A percentile compares a stretch with the other conserved stretches of the same genome.
These are phyloP conservation scores for Kluyveromyces sp. DNA, from an alignment of 1,139 yeast species.

Conservation along the genomic window DNA sequence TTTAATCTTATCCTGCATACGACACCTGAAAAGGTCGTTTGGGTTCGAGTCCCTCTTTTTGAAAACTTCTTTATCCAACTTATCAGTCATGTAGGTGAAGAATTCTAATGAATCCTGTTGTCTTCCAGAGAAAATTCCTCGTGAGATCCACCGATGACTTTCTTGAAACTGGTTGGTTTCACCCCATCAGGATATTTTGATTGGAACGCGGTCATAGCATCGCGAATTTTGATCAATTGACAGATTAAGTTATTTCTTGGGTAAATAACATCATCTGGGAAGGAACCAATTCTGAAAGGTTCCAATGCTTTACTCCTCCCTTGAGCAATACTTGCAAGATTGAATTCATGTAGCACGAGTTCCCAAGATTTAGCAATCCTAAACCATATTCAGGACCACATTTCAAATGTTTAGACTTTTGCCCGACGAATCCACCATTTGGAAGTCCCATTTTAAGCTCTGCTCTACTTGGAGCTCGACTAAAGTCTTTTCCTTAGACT, in stretches of 20 bases:
- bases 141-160: constrained; percentile 68
- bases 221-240: constrained; percentile 71
- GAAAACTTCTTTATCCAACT: constrained; percentile 41
- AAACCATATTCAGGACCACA: constrained; percentile 45
- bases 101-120: constrained; percentile 97
- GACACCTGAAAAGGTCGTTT: constrained; percentile 54
- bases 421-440: constrained; percentile 68
- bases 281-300: constrained; percentile 19
- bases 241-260: constrained; percentile 61
- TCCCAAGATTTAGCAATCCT: constrained; percentile 85
- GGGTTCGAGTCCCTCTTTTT: constrained; percentile 33
- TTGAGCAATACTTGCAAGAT: constrained; percentile 66
- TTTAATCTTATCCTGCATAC: constrained; percentile 54
- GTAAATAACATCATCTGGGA: constrained; percentile 33
- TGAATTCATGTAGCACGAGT: constrained; percentile 84
- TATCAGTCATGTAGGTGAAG: constrained; percentile 57
- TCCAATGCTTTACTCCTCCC: constrained; percentile 23
- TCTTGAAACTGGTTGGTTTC: constrained; percentile 68
- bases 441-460: constrained; percentile 88
- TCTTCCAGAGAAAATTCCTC: constrained; percentile 76
- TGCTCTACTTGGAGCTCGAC: constrained; percentile 89
- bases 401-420: constrained; percentile 56
- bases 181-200: constrained; percentile 66
- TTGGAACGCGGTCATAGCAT: constrained; percentile 60
- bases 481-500: constrained; percentile 66